phyloP scores from a whole-genome alignment of 129 eudicot genomes.

The Flaveria brownii region DNA sequence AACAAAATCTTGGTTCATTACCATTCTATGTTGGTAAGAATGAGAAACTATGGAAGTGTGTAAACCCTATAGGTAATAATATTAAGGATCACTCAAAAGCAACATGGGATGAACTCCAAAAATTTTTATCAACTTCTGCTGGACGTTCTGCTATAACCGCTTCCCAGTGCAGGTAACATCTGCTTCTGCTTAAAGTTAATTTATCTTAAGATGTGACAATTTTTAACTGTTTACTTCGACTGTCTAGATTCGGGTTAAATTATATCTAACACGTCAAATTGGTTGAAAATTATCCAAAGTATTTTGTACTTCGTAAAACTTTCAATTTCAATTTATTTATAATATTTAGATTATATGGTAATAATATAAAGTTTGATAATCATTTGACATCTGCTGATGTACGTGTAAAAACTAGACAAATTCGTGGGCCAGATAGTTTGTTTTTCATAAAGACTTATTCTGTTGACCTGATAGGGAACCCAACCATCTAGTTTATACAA shows the following conservation, averaged over 20 bases:
- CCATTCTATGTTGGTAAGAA: conserved; percentile 68
- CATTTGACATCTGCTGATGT: not conserved
- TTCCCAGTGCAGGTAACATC: conserved; percentile 65
- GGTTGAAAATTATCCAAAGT: not conserved
- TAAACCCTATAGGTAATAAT: conserved; percentile 63
- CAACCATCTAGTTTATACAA: not conserved
- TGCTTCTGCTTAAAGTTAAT: conserved; percentile 3
- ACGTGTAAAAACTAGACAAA: not conserved
- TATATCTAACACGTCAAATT: not conserved
- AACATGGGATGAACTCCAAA: conserved; percentile 74
- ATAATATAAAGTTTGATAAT: not conserved
- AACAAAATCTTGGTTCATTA: conserved; percentile 49
- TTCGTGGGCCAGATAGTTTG: not conserved
- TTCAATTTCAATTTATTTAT: not conserved
- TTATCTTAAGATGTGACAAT: not conserved
- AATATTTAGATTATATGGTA: not conserved
- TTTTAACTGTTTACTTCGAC: not conserved
- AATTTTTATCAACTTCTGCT: conserved; percentile 57
- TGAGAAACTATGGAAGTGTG: conserved; percentile 78
- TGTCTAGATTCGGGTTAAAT: not conserved
- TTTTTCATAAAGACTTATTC: not conserved
- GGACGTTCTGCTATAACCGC: conserved; percentile 68
- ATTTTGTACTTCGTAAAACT: not conserved
- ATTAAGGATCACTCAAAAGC: conserved; percentile 58
- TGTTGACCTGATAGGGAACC: not conserved